phyloP scores from a whole-genome alignment of 1,284 basidiomycete genomes.

The Puccinia sorghi region DNA sequence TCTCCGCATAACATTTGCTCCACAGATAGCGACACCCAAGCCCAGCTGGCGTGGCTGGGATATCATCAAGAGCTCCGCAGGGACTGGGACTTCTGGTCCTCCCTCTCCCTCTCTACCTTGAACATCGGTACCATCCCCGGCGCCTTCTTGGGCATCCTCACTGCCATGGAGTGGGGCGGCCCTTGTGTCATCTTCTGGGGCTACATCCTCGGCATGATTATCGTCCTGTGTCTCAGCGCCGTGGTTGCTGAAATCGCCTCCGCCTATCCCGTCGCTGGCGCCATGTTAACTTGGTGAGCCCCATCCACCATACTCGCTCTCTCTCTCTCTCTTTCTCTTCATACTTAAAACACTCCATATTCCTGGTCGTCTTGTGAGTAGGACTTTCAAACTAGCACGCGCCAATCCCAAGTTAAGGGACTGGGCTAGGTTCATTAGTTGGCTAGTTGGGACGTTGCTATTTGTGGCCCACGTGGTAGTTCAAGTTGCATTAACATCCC shows the following conservation, averaged over 20 bases:
- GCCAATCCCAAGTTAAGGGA: constrained; percentile 40
- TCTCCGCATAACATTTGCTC: neutral
- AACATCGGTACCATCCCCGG: constrained; percentile 48
- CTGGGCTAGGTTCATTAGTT: constrained; percentile 46
- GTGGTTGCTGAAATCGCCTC: constrained; percentile 42
- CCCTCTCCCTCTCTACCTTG: constrained; percentile 35
- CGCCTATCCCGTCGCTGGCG: constrained; percentile 44
- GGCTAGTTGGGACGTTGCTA: constrained; percentile 40
- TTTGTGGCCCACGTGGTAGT: constrained; percentile 47
- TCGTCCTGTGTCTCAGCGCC: constrained; percentile 40
- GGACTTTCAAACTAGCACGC: constrained; percentile 46
- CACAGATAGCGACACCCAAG: constrained; percentile 38
- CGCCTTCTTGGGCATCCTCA: constrained; percentile 33
- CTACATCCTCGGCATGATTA: constrained; percentile 39
- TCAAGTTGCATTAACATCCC: constrained; percentile 46
- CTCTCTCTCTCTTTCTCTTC: neutral
- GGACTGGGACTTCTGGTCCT: constrained; percentile 48
- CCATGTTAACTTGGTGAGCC: constrained; percentile 43
- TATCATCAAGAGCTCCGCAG: constrained; percentile 47
- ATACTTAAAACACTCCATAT: neutral
- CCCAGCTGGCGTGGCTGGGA: constrained; percentile 45
- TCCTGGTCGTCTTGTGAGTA: neutral
- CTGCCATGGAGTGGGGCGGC: constrained; percentile 39
- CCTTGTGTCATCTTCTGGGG: constrained; percentile 46
- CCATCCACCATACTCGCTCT: too few species aligned